Evolutionary conservation across 495 filamentous ascomycete species (phyloP), one percentile per base, ranked within the genome.

Genomic region (Amphirosellinia nigrospora): DNA sequence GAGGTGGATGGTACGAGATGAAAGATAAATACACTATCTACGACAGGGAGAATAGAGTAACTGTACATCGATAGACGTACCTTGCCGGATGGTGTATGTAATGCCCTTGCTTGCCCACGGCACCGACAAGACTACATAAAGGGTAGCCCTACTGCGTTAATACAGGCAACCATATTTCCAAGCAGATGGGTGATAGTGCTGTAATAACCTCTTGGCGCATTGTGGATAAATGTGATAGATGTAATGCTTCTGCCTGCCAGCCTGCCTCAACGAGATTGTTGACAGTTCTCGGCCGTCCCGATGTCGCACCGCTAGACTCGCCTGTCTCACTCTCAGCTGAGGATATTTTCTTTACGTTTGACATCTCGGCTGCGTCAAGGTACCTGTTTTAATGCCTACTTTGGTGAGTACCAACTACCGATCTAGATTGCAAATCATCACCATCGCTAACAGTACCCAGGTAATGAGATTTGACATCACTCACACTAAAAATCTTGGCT

Each of bases 231-330:
- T 23, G 48, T 28, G 15, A 53, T 13, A 53, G 28, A 0, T 30
- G 8, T 21, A 53, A 53, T 53, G 36, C 36, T 13, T 41, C 58
- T 61, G 58, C 36, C 58, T 39, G 34, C 36, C 58, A 23, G 58
- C 55, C 55, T 36, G 5, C 55, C 9, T 36, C n/a, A 21, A n/a
- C 9, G 30, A 58, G 19, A 36, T 13, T 19, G 15, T 1, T 19
- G 30, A 36, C 55, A 36, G 4, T 36, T n/a, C 19, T 58, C 16
- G 55, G 30, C 55, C 19, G 30, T 36, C 36, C 55, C 55, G 55
- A 36, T 58, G 30, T 58, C 8, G 32, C 55, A 58, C 21, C 19
- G 16, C 3, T 8, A 58, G 16, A 30, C 28, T 16, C 26, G 50
- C 4, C 26, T 53, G 3, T 26, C 3, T 48, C 6, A 21, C n/a